phyloP scores from a whole-genome alignment of 23 red algal genomes.

The Chondrus crispus region DNA sequence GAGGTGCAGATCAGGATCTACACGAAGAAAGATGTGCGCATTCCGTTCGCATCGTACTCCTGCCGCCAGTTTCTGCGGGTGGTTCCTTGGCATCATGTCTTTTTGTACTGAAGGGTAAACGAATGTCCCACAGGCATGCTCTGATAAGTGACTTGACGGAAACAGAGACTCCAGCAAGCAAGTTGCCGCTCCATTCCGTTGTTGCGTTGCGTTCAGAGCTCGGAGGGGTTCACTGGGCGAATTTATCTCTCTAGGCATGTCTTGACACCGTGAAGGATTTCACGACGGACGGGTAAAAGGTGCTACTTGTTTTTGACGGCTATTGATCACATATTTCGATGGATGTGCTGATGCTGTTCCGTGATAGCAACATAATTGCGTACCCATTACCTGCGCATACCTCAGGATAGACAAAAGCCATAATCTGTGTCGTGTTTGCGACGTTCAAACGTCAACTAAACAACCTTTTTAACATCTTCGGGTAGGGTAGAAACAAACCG shows the following conservation, averaged over 20 bases:
- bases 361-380: not conserved
- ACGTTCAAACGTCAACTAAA: not conserved
- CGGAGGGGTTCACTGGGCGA: not conserved
- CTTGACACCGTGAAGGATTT: not conserved
- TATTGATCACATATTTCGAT: conserved; percentile 37
- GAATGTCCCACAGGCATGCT: not conserved
- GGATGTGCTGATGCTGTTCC: conserved; percentile 29
- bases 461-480: not conserved
- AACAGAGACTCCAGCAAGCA: not conserved
- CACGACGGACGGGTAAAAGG: not conserved
- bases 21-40: not conserved
- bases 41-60: conserved; percentile 11
- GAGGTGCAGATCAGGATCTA: not conserved
- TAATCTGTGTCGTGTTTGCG: not conserved
- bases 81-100: not conserved
- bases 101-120: conserved; percentile 10
- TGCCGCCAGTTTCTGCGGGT: not conserved
- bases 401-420: not conserved
- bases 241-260: not conserved
- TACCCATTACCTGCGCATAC: conserved; percentile 24
- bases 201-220: not conserved
- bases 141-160: not conserved
- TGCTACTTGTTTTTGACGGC: conserved; percentile 18
- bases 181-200: not conserved
- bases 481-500: not conserved